Percentiles rank a stretch among this genome's conserved stretches.
These are phyloP conservation scores for Cylindrotheca closterium DNA, from an alignment of 108 stramenopile genomes.

Conservation along the genomic window DNA sequence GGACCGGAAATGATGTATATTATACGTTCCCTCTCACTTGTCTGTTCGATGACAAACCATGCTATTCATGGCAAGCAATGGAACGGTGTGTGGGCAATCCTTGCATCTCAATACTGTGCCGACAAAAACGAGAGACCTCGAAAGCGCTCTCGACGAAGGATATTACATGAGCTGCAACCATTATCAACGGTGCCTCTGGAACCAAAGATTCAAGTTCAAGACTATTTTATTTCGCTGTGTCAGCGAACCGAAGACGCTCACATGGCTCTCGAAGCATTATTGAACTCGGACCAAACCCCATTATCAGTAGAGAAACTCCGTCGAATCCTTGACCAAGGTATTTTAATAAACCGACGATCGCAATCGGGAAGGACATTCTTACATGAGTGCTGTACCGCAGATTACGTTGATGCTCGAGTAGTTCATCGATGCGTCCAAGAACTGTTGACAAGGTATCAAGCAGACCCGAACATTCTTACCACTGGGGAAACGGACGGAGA, in stretches of 20 bases:
- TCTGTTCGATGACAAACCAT: not conserved
- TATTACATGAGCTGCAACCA: not conserved
- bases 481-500: not conserved
- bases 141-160: not conserved
- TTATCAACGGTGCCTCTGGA: not conserved
- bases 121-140: not conserved
- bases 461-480: slow-evolving; percentile 39
- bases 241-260: slow-evolving; percentile 2
- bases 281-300: not conserved
- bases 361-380: slow-evolving; percentile 48
- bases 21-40: not conserved
- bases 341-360: slow-evolving; percentile 46
- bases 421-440: slow-evolving; percentile 45
- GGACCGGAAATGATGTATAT: not conserved
- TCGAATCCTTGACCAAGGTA: not conserved
- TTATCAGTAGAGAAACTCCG: not conserved
- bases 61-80: not conserved
- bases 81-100: not conserved
- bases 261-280: not conserved
- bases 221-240: not conserved
- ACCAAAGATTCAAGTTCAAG: not conserved
- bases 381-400: slow-evolving; percentile 37
- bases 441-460: slow-evolving; percentile 35
- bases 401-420: slow-evolving; percentile 42
- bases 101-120: not conserved